Conservation (phyloP, 2,329 filamentous ascomycete species). For the Hymenoscyphus occultus region DNA sequence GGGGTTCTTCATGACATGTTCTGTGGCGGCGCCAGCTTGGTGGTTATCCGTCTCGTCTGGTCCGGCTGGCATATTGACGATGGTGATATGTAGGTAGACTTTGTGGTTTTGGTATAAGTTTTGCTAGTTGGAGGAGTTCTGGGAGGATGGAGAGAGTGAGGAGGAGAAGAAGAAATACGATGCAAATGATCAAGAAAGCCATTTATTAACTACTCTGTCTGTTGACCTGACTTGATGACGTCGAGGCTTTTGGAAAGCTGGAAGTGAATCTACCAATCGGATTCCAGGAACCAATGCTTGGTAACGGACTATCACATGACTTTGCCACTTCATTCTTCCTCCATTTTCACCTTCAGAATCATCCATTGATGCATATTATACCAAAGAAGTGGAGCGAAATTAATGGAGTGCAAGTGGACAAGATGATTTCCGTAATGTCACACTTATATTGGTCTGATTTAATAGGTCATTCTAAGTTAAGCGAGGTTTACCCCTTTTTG, state of each 20-base stretch:
- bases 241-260: background rate
- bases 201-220: background rate
- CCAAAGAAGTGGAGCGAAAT: no score
- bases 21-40: slow-evolving; percentile 33
- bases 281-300: no score
- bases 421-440: no score
- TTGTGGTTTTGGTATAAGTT: background rate
- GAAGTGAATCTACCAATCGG: background rate
- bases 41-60: slow-evolving; percentile 39
- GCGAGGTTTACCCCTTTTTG: no score
- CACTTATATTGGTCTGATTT: no score
- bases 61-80: slow-evolving; percentile 38
- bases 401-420: no score
- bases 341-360: no score
- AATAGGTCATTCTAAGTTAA: no score
- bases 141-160: background rate
- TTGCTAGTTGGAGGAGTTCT: slow-evolving; percentile 1
- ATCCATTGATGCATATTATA: no score
- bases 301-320: no score
- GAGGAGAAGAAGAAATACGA: background rate
- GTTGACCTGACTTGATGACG: slow-evolving; percentile 2
- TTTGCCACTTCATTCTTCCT: no score
- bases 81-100: background rate
- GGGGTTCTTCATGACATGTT: slow-evolving; percentile 39
- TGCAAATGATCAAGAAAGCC: slow-evolving; percentile 1